Evolutionary conservation across 768 basidiomycete species (phyloP), one percentile per base, ranked within the genome.

Genomic region (Panaeolus papilionaceus): DNA sequence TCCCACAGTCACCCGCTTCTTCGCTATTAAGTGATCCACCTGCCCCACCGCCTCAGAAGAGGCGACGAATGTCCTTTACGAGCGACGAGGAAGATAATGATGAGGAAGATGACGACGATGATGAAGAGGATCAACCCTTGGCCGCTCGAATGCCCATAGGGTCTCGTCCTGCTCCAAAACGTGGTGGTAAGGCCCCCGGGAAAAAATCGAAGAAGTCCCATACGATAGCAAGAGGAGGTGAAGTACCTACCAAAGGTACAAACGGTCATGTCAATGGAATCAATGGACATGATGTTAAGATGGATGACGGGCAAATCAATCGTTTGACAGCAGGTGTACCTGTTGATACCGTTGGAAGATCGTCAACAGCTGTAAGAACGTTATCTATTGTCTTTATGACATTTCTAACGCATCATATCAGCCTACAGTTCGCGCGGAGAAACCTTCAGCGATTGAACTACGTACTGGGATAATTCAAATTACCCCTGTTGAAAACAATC

Each of bases 401-500:
- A 44, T 58, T 38, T 62, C 63, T 66, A 37, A 73, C 70, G 69
- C 18, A 38, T 58, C 18, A 33, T 61, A 33, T 45, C 63, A 92
- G 88, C 83, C 87, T 3, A 79, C 85, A 26, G 73, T 79, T 58
- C 89, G 86, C 75, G 77, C 88, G 4, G 93, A 95, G 73, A 94
- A 96, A 71, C 88, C 90, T 14, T 92, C 95, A 3, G 84, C 88
- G 16, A 79, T 90, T 20, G 97, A 98, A 75, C 83, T 97, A 69
- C 88, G 92, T 3, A 89, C 87, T 68, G 91, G 92, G 6, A 83
- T 97, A 68, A 98, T 98, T 72, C 85, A 89, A 69, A 89, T 98
- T 64, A 86, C 86, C 0, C 88, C 95, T 20, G 94, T 98, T 1
- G 89, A 92, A 70, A 97, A 97, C 70, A 92, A 97, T 73, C 83